Conservation (phyloP, 306 rosid species). For the Medicago truncatula region MtrunA17r5.0-ANR NC_053049.1:34745501-34746000, state of each 20-base stretch:
- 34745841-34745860: no score
- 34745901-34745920: no score
- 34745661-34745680: background rate
- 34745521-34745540: constrained; percentile 84
- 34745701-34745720: background rate
- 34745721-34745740: constrained; percentile 9
- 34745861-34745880: no score
- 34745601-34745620: constrained; percentile 16
- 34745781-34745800: no score
- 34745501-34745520: constrained; percentile 76
- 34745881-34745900: no score
- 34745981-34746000: background rate
- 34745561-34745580: constrained; percentile 69
- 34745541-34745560: constrained; percentile 89
- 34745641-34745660: constrained; percentile 18
- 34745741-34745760: background rate
- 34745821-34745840: no score
- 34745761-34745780: constrained; percentile 3
- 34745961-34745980: background rate
- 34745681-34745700: background rate
- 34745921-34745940: no score
- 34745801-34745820: no score
- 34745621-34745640: constrained; percentile 22
- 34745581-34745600: constrained; percentile 4
- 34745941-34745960: no score